Conservation (phyloP, 805 yeast genomes). For the Cyberlindnera xishuangbannaensis region DNA sequence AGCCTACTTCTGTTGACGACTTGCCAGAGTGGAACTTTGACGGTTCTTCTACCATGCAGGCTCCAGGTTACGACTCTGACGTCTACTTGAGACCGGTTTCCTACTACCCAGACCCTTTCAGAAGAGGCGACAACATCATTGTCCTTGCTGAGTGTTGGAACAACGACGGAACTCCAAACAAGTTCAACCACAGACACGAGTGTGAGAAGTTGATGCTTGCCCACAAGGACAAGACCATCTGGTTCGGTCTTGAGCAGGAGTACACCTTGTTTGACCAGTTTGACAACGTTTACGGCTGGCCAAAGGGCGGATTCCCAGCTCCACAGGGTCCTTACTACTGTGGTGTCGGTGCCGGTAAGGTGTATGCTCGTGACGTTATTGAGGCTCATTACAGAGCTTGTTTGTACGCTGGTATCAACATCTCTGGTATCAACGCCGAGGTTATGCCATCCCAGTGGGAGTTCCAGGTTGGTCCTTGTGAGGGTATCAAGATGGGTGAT, state of each 20-base stretch:
- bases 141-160: slow-evolving; percentile 96
- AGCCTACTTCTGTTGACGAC: slow-evolving; percentile 69
- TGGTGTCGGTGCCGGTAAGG: slow-evolving; percentile 99
- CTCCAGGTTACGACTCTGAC: slow-evolving; percentile 97
- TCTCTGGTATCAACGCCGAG: slow-evolving; percentile 98
- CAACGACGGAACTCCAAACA: slow-evolving; percentile 98
- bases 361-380: slow-evolving; percentile 94
- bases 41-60: slow-evolving; percentile 98
- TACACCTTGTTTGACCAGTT: slow-evolving; percentile 91
- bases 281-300: slow-evolving; percentile 96
- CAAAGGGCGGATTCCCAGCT: slow-evolving; percentile 99
- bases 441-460: slow-evolving; percentile 99
- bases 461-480: slow-evolving; percentile 98
- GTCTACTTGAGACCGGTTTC: slow-evolving; percentile 94
- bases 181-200: slow-evolving; percentile 96
- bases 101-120: slow-evolving; percentile 92
- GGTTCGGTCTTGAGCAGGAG: slow-evolving; percentile 99
- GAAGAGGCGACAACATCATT: slow-evolving; percentile 94
- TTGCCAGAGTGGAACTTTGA: slow-evolving; percentile 99
- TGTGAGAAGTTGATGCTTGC: slow-evolving; percentile 93
- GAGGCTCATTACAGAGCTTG: slow-evolving; percentile 99
- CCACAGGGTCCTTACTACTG: slow-evolving; percentile 99
- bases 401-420: slow-evolving; percentile 82
- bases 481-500: slow-evolving; percentile 95
- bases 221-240: slow-evolving; percentile 74